Evolutionary conservation across 1,284 basidiomycete genomes (phyloP).

Genomic region (Rhodofomes roseus): DNA sequence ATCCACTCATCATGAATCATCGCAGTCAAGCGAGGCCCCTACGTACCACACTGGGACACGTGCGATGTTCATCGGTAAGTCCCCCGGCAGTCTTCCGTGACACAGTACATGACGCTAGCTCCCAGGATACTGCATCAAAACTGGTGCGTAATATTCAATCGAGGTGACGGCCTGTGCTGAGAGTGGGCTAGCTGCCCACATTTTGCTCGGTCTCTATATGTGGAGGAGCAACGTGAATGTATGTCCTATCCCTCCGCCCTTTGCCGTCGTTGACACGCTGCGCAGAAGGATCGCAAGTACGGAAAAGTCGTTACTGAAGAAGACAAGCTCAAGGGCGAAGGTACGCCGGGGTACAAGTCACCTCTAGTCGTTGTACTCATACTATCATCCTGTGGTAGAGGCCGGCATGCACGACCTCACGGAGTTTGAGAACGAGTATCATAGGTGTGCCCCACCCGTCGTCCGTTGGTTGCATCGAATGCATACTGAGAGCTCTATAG

Average conservation of each 20-base stretch:
- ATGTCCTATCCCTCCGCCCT: background rate
- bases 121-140: constrained; percentile 17
- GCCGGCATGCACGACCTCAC: constrained; percentile 22
- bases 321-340: constrained; percentile 20
- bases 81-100: background rate
- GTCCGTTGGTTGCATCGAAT: background rate
- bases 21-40: constrained; percentile 6
- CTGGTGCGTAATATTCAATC: constrained; percentile 3
- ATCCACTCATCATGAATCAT: no score
- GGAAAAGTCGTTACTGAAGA: constrained; percentile 13
- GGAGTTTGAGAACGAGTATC: constrained; percentile 14
- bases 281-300: constrained; percentile 15
- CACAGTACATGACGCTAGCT: background rate
- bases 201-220: constrained; percentile 19
- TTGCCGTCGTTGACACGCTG: background rate
- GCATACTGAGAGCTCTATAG: background rate
- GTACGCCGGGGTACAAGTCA: background rate
- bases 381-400: constrained; percentile 10
- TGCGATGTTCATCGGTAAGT: constrained; percentile 18
- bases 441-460: background rate
- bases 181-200: constrained; percentile 7
- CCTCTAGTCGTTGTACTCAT: background rate
- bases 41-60: constrained; percentile 9
- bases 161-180: background rate
- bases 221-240: constrained; percentile 18